These are phyloP conservation scores for Colletotrichum zoysiae DNA, from an alignment of 2,329 filamentous ascomycete genomes.

Conservation along the genomic window DNA sequence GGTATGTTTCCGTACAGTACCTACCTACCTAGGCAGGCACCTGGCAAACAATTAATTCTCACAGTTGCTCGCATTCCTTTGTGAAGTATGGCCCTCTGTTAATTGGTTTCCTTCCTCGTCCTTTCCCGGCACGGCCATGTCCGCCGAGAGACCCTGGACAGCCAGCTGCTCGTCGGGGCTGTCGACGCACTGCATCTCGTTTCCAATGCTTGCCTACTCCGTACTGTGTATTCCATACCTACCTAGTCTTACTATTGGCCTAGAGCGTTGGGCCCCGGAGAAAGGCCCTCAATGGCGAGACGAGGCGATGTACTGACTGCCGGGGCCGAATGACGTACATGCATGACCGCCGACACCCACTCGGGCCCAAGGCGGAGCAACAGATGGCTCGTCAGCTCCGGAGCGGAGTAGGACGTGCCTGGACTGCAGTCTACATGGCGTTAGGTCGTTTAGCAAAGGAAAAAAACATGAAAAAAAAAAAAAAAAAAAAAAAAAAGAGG, in stretches of 20 bases:
- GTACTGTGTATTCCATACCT: background rate
- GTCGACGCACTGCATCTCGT: conserved; percentile 9
- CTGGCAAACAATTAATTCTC: conserved; percentile 20
- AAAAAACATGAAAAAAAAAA: background rate
- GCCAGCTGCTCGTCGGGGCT: background rate
- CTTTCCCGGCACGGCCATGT: conserved; percentile 16
- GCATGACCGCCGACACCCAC: conserved; percentile 32
- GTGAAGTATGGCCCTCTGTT: conserved; percentile 5
- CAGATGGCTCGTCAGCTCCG: conserved; percentile 33
- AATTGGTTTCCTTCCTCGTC: background rate
- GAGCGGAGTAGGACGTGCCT: conserved; percentile 9
- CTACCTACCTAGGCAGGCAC: too few relatives aligned
- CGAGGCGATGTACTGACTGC: conserved; percentile 39
- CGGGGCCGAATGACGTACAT: conserved; percentile 41
- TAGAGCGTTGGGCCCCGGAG: conserved; percentile 17
- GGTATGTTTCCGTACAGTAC: too few relatives aligned
- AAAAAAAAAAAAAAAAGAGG: conserved; percentile 26
- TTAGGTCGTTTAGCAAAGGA: too few relatives aligned
- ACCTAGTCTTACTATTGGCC: conserved; percentile 26
- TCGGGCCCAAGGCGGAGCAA: conserved; percentile 35
- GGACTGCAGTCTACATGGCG: too few relatives aligned
- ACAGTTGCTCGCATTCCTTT: conserved; percentile 33
- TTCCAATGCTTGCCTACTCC: background rate
- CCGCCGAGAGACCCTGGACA: conserved; percentile 19
- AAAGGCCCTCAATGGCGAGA: conserved; percentile 28